Evolutionary conservation across 192 early-diverging fungal species (phyloP), one percentile per base, ranked within the genome.

Genomic region (Backusella luteola): DNA sequence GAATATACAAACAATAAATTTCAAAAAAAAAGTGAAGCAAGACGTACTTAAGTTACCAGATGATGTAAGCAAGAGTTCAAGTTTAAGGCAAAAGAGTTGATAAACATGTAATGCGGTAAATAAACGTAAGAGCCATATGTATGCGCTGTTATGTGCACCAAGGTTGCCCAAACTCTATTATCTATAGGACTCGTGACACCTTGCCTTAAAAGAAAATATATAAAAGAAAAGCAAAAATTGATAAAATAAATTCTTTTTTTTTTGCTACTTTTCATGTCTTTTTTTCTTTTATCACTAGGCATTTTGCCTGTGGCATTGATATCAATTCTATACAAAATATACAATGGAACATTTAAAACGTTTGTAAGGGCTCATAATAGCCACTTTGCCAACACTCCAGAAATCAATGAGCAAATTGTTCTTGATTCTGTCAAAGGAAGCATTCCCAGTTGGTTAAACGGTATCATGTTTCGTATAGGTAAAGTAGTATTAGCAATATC

Each of bases 381-480:
- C 9, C 14, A 21, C 19, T 32, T 79, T 3, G 17, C 15, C n/a
- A 82, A 87, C 66, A 74, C 53, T 12, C 83, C 80, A 32, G 86
- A 87, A 73, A 73, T 80, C 26, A 67, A 77, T 17, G 75, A 74
- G 14, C 84, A 82, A 0, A 69, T 78, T 4, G 2, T 53, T 1
- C 53, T 88, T 7, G 21, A 46, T n/a, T 44, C 77, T n/a, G 79
- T 82, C 36, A 78, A 75, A 36, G 88, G 86, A 8, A 73, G 72
- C 8, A 71, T 89, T 42, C 88, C 88, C n/a, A 34, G 73, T 4
- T 89, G 86, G 85, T 68, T 89, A 46, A 78, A 84, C 19, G 86
- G 88, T 35, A 80, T 76, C 11, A 73, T 89, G 63, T 86, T 85
- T 53, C 81, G 86, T 36, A 73, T 80, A 46, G 85, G 83, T 85